phyloP scores from a whole-genome alignment of 2,329 filamentous ascomycete genomes.

The Trichoderma sp. region DNA sequence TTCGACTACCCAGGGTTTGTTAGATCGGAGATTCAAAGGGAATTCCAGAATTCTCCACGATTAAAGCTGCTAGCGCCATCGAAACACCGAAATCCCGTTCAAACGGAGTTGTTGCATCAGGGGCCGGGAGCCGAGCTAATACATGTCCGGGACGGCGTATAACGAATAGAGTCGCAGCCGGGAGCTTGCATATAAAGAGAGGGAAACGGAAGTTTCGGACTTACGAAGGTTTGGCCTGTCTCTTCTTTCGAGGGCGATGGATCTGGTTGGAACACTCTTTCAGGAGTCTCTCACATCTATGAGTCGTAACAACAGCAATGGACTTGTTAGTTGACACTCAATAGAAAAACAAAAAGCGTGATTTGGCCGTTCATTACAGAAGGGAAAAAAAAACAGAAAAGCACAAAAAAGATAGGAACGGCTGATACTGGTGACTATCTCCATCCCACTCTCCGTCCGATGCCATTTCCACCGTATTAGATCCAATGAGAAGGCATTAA shows the following conservation, averaged over 20 bases:
- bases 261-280: constrained; percentile 51
- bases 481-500: background rate
- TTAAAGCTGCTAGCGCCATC: background rate
- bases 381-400: background rate
- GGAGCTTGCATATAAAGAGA: background rate
- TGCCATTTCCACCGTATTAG: background rate
- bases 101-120: background rate
- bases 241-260: constrained; percentile 53
- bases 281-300: constrained; percentile 49
- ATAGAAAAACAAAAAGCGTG: background rate
- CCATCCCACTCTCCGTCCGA: background rate
- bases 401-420: background rate
- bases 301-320: background rate
- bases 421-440: background rate
- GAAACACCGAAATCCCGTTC: background rate
- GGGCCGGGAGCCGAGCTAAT: background rate
- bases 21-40: background rate
- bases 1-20: constrained; percentile 40
- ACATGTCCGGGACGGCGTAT: background rate
- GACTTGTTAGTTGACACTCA: background rate
- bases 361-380: background rate
- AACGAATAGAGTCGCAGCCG: background rate
- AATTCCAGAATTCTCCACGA: background rate
- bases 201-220: constrained; percentile 28
- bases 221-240: constrained; percentile 53